Conservation (phyloP, 768 basidiomycete genomes). For the Tephrocybe sp. region DNA sequence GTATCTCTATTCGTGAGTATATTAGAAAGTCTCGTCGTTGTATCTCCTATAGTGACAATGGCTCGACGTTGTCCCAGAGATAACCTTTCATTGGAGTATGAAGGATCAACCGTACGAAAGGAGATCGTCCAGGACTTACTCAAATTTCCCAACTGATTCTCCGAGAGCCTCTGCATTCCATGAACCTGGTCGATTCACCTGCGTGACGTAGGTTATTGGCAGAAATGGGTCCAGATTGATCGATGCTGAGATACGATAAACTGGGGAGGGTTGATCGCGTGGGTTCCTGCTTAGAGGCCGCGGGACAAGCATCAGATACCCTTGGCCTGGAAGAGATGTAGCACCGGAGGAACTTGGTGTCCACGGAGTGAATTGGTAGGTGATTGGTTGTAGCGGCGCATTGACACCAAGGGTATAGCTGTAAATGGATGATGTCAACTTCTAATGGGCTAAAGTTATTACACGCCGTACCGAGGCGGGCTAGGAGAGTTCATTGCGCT, state of each 20-base stretch:
- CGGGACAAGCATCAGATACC: conserved; percentile 35
- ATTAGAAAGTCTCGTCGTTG: conserved; percentile 37
- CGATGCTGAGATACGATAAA: conserved; percentile 42
- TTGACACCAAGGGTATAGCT: not conserved
- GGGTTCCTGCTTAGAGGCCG: conserved; percentile 17
- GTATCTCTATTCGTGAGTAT: conserved; percentile 33
- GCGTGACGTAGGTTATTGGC: conserved; percentile 44
- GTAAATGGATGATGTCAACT: not conserved
- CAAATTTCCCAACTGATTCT: conserved; percentile 38
- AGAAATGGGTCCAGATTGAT: conserved; percentile 48
- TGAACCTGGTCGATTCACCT: conserved; percentile 28
- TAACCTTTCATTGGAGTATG: conserved; percentile 25
- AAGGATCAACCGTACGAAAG: not conserved
- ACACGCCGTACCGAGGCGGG: too few relatives aligned
- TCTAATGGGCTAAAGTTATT: too few relatives aligned
- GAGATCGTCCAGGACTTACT: conserved; percentile 23
- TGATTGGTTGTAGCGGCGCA: conserved; percentile 25
- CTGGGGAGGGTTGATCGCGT: conserved; percentile 17
- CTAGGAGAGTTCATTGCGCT: not conserved
- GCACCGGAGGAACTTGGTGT: conserved; percentile 17
- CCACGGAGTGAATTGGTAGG: conserved; percentile 42
- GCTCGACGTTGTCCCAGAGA: conserved; percentile 42
- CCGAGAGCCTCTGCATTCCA: conserved; percentile 27
- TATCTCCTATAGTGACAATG: conserved; percentile 39
- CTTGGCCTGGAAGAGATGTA: not conserved